Percentiles rank a stretch among this genome's conserved stretches.
phyloP scores from a whole-genome alignment of 352 stramenopile species.

The Globisporangium okanoganense region DNA sequence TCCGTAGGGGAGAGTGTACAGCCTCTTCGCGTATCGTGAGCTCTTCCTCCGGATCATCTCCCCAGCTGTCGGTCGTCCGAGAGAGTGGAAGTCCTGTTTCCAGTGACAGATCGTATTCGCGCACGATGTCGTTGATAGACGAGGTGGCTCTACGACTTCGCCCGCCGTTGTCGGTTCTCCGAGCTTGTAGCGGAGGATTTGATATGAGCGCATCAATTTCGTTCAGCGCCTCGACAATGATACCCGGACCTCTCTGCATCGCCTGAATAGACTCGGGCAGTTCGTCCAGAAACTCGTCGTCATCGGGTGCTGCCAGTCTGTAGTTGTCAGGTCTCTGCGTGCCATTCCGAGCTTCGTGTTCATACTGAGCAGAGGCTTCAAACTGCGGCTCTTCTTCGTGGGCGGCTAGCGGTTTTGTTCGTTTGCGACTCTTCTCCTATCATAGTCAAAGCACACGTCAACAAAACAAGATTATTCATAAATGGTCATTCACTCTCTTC shows the following conservation, averaged over 20 bases:
- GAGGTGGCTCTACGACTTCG: not conserved
- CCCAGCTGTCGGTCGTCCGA: slow-evolving; percentile 59
- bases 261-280: slow-evolving; percentile 27
- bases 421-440: slow-evolving; percentile 12
- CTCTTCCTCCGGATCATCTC: slow-evolving; percentile 26
- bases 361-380: slow-evolving; percentile 6
- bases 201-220: slow-evolving; percentile 51
- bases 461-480: not conserved
- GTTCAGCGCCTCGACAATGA: slow-evolving; percentile 42
- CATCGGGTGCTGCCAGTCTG: slow-evolving; percentile 11
- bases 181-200: slow-evolving; percentile 11
- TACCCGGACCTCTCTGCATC: slow-evolving; percentile 31
- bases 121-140: slow-evolving; percentile 35
- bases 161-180: slow-evolving; percentile 11
- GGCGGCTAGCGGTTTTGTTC: not conserved
- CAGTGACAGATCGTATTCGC: slow-evolving; percentile 40
- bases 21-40: slow-evolving; percentile 1
- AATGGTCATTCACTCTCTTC: not conserved
- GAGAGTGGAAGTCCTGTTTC: slow-evolving; percentile 53
- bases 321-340: slow-evolving; percentile 7
- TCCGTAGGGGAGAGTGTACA: not conserved
- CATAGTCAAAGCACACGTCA: not conserved
- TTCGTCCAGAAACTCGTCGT: slow-evolving; percentile 20
- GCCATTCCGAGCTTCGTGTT: slow-evolving; percentile 9
- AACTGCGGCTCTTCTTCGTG: slow-evolving; percentile 8